Conservation (phyloP, 2,329 filamentous ascomycete species). For the Moelleriella libera region DNA sequence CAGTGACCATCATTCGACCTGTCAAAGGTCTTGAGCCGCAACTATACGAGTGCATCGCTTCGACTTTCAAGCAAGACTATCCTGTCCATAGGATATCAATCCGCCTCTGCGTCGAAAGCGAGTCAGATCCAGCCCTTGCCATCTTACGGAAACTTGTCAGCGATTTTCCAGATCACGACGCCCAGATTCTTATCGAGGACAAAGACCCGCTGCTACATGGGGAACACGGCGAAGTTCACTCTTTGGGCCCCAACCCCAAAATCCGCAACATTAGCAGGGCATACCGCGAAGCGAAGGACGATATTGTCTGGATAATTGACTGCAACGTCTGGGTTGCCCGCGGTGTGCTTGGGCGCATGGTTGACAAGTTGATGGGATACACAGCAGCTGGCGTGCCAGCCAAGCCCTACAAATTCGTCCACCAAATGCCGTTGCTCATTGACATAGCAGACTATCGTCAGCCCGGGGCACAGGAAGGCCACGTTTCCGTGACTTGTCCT, state of each 20-base stretch:
- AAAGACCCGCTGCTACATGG: constrained; percentile 60
- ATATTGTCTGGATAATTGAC: constrained; percentile 88
- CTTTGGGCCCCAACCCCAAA: constrained; percentile 92
- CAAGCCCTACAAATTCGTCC: constrained; percentile 75
- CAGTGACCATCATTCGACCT: constrained; percentile 82
- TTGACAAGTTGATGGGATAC: constrained; percentile 69
- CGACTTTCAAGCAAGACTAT: constrained; percentile 73
- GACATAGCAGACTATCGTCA: constrained; percentile 38
- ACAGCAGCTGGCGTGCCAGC: constrained; percentile 28
- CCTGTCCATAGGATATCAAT: constrained; percentile 63
- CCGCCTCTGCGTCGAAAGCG: constrained; percentile 66
- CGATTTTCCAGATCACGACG: constrained; percentile 62
- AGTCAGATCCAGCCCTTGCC: constrained; percentile 62
- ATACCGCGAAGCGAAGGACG: constrained; percentile 75
- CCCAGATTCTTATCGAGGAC: constrained; percentile 62
- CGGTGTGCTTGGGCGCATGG: constrained; percentile 73
- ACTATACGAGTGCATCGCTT: constrained; percentile 83
- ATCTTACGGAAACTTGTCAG: constrained; percentile 55
- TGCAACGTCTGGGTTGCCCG: constrained; percentile 88
- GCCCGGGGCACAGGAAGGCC: constrained; percentile 8
- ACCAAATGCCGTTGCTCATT: constrained; percentile 83
- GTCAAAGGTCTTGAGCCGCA: constrained; percentile 84
- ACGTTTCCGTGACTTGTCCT: constrained; percentile 18
- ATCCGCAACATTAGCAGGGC: constrained; percentile 91
- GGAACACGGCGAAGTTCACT: constrained; percentile 30